Conservation (phyloP, 371 early-diverging fungal genomes). For the Syncephalastrum monosporum region DNA sequence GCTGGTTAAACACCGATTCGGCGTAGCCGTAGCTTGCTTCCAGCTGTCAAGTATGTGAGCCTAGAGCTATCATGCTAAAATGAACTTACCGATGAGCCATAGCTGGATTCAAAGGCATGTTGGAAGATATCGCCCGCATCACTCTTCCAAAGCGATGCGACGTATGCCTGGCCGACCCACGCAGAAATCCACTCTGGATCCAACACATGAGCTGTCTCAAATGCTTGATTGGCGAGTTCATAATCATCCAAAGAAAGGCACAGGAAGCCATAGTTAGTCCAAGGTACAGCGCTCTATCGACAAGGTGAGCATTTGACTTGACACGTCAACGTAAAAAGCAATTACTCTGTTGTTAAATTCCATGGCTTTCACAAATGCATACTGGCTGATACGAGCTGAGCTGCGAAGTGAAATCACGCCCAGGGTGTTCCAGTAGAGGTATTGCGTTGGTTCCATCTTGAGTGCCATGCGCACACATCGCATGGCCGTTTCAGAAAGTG, state of each 20-base stretch:
- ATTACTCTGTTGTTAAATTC: slow-evolving; percentile 67
- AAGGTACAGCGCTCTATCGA: slow-evolving; percentile 61
- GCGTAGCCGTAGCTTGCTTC: slow-evolving; percentile 79
- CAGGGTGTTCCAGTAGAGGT: slow-evolving; percentile 72
- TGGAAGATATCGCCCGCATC: slow-evolving; percentile 66
- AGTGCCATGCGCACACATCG: slow-evolving; percentile 64
- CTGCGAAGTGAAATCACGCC: slow-evolving; percentile 63
- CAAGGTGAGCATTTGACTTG: not conserved
- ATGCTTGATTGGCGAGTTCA: slow-evolving; percentile 79
- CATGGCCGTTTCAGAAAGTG: slow-evolving; percentile 34
- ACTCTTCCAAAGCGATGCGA: slow-evolving; percentile 58
- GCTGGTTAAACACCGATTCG: slow-evolving; percentile 46
- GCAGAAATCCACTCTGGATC: slow-evolving; percentile 81
- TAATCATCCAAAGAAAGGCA: slow-evolving; percentile 72
- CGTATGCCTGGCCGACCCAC: slow-evolving; percentile 87
- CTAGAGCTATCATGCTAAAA: not conserved
- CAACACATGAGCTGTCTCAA: slow-evolving; percentile 69
- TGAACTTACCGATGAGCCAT: slow-evolving; percentile 46
- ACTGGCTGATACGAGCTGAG: slow-evolving; percentile 72
- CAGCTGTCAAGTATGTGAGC: slow-evolving; percentile 28
- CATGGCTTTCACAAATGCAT: slow-evolving; percentile 81
- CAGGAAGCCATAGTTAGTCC: slow-evolving; percentile 87
- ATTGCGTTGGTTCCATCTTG: slow-evolving; percentile 58
- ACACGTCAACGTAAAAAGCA: too few species aligned
- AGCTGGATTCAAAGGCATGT: slow-evolving; percentile 74